These are phyloP conservation scores for Chaetothyriales sp. DNA, from an alignment of 2,329 filamentous ascomycete species.

Conservation along the genomic window DNA sequence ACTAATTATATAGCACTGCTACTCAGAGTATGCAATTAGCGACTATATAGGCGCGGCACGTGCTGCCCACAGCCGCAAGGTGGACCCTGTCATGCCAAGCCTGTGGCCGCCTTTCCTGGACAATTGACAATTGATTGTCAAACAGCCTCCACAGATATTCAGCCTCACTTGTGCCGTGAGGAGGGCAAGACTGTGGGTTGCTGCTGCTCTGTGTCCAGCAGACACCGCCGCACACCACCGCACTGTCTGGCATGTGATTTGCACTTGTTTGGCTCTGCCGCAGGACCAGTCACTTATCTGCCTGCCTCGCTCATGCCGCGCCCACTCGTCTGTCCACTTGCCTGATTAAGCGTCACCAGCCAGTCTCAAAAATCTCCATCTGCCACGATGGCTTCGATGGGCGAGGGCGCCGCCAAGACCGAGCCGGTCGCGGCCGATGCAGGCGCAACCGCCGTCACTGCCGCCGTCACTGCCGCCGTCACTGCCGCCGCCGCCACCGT, in stretches of 20 bases:
- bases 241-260: background rate
- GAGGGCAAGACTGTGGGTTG: background rate
- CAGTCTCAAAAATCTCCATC: background rate
- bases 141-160: background rate
- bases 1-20: too few relatives aligned
- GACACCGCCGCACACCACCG: background rate
- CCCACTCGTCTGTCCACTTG: background rate
- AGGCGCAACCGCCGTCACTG: background rate
- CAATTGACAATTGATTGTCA: background rate
- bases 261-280: background rate
- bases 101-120: background rate
- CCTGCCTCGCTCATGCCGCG: background rate
- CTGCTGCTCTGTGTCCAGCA: background rate
- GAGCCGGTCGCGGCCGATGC: background rate
- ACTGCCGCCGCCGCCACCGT: too few relatives aligned
- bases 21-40: too few relatives aligned
- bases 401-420: background rate
- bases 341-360: background rate
- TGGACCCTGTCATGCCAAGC: background rate
- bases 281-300: background rate
- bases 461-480: background rate
- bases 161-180: background rate
- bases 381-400: background rate
- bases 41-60: too few relatives aligned
- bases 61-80: background rate